phyloP scores from a whole-genome alignment of 2,329 filamentous ascomycete genomes.

The Volutella citrinella region DNA sequence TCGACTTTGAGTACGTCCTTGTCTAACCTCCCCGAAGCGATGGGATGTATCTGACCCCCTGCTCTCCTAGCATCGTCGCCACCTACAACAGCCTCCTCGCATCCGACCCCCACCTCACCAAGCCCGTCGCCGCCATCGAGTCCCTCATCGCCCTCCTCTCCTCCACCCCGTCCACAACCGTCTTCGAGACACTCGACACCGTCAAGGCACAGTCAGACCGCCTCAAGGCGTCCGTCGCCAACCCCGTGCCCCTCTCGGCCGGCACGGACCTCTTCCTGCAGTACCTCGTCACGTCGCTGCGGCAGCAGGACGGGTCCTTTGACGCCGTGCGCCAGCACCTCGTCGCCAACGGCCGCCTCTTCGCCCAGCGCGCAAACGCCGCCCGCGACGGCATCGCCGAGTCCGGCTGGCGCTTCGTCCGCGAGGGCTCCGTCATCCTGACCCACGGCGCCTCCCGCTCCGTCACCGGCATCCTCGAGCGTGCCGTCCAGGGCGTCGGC shows the following conservation, averaged over 20 bases:
- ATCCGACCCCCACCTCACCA: slow-evolving; percentile 80
- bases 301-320: slow-evolving; percentile 59
- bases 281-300: slow-evolving; percentile 77
- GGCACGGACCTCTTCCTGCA: slow-evolving; percentile 95
- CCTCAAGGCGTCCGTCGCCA: slow-evolving; percentile 75
- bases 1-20: slow-evolving; percentile 26
- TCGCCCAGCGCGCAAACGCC: slow-evolving; percentile 82
- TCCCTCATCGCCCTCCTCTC: slow-evolving; percentile 84
- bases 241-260: slow-evolving; percentile 88
- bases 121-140: slow-evolving; percentile 93
- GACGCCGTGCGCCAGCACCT: slow-evolving; percentile 80
- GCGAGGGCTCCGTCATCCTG: slow-evolving; percentile 76
- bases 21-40: no score
- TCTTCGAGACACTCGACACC: slow-evolving; percentile 89
- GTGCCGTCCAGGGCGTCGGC: slow-evolving; percentile 58
- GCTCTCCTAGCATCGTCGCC: slow-evolving; percentile 46
- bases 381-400: slow-evolving; percentile 79
- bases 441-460: slow-evolving; percentile 87
- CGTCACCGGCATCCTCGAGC: slow-evolving; percentile 72
- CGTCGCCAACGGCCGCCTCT: slow-evolving; percentile 79
- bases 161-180: slow-evolving; percentile 75
- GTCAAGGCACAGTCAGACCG: slow-evolving; percentile 73
- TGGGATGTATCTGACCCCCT: background rate
- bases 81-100: slow-evolving; percentile 53
- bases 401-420: slow-evolving; percentile 74